Base-by-base conservation (phyloP, 75 land plant species). In the Pinus tabuliformis region DNA sequence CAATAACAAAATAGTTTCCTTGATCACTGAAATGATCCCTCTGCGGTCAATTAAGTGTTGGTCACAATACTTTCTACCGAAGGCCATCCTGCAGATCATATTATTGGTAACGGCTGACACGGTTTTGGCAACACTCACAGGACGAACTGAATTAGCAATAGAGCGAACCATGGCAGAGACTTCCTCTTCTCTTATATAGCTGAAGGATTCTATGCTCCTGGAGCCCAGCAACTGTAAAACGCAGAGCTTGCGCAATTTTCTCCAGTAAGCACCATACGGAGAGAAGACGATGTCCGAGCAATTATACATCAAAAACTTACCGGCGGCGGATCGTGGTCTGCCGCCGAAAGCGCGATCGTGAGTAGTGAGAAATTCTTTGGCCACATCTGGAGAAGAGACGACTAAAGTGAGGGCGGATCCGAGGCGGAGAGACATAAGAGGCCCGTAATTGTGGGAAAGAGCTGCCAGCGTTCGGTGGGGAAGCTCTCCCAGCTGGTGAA, bases 181-280 rank as follows among this genome's bases (percentile, higher is more conserved):
- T 58, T 81, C 83, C n/a, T 82, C 80, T 59, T 78, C 83, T 60
- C 75, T 56, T 16, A 78, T 45, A 22, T 13, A 4, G 1, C 20
- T 18, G 42, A 76, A 78, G 9, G 80, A 74, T 1, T 79, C 39
- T 6, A 84, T 61, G 4, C 68, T 57, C 22, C 61, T 78, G 26
- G 71, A 37, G 5, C 74, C 70, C 57, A 83, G 73, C 3, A 87
- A 57, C 78, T 87, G 83, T 7, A 61, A 36, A 6, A 71, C 57
- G 70, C 83, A 39, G 26, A 81, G 49, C 18, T 76, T 75, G 16
- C 81, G 72, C 58, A 87, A 33, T 33, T 74, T 58, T 39, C 80
- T 75, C 89, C 89, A 87, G 64, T 71, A 57, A 18, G 73, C 77
- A 36, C 86, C 83, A n/a, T 77, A 78, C 1, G 83, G 61, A 33